Evolutionary conservation across 2,329 filamentous ascomycete species (phyloP).

Genomic region (Teratosphaeria epicoccoides): DNA sequence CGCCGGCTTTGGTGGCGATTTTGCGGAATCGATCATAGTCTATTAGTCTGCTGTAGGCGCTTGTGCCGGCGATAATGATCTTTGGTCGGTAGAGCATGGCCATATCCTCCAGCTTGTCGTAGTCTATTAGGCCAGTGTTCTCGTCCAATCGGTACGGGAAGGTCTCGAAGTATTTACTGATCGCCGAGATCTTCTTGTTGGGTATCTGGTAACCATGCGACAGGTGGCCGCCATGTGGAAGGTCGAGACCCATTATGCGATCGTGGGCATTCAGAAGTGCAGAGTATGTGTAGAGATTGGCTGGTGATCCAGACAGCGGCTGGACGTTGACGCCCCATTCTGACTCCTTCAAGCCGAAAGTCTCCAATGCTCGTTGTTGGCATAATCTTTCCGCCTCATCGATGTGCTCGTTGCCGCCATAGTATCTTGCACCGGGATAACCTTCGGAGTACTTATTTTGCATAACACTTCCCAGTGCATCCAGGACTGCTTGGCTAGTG

Average conservation of each 20-base stretch:
- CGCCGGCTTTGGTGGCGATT: slow-evolving; percentile 72
- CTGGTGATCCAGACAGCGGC: slow-evolving; percentile 61
- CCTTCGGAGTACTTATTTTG: slow-evolving; percentile 99
- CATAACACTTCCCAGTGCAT: slow-evolving; percentile 88
- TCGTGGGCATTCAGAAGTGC: slow-evolving; percentile 93
- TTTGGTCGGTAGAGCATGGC: slow-evolving; percentile 88
- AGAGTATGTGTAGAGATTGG: slow-evolving; percentile 97
- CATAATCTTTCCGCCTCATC: slow-evolving; percentile 82
- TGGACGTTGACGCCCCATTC: slow-evolving; percentile 98
- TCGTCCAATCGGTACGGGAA: slow-evolving; percentile 88
- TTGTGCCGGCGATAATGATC: slow-evolving; percentile 88
- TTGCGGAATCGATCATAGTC: slow-evolving; percentile 89
- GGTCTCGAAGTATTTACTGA: slow-evolving; percentile 98
- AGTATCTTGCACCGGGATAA: slow-evolving; percentile 92
- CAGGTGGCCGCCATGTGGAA: slow-evolving; percentile 88
- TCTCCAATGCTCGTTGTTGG: slow-evolving; percentile 78
- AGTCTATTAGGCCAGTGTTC: slow-evolving; percentile 87
- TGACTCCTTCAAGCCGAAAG: slow-evolving; percentile 71
- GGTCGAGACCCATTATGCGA: slow-evolving; percentile 84
- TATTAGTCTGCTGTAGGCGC: slow-evolving; percentile 89
- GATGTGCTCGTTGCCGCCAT: slow-evolving; percentile 93
- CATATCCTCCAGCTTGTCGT: slow-evolving; percentile 77
- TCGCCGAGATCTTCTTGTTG: slow-evolving; percentile 92
- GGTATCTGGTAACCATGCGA: slow-evolving; percentile 97
- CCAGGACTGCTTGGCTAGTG: slow-evolving; percentile 82